Base-by-base conservation (phyloP, 768 basidiomycete genomes). In the Terana coerulea region DNA sequence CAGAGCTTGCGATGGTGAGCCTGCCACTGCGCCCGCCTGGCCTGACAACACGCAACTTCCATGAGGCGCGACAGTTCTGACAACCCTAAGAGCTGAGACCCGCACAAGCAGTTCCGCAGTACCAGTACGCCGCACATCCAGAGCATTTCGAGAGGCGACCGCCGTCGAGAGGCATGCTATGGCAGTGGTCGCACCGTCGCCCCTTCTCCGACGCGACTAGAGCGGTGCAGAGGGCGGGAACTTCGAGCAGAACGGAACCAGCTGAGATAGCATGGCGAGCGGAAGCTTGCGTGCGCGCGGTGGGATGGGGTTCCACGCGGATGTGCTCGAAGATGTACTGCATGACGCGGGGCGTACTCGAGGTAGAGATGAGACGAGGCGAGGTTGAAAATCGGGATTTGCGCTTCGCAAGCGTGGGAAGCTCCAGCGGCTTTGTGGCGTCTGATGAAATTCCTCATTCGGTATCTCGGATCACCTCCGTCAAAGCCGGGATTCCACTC, bases 71-170 rank as follows among this genome's bases (percentile, higher is more conserved):
- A 36, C 51, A 43, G 46, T 40, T 26, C 31, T 24, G 43, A 14
- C 21, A 8, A 52, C 51, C 24, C 45, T 22, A 25, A 28, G 37
- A 36, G 24, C 40, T 14, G 49, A 31, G 1, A 45, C 47, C 60
- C 79, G 65, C 64, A 90, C 89, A 92, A 64, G 70, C 58, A 21
- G 70, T 55, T 55, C 77, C 75, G 58, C 89, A 92, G 61, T 92
- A 92, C 78, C 80, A 89, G 61, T 84, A 87, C 0, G 77, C 74
- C 14, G 74, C 77, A 57, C 89, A 91, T 11, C 82, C 80, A 3
- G 79, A 74, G 56, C 88, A 91, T 62, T 72, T 74, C 54, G 69
- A 76, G 37, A 89, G 71, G 29, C 53, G 61, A 11, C 57, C 54
- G 15, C 46, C 52, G 31, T 67, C 62, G 17, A 64, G 54, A 3